Conservation (phyloP, 2,329 filamentous ascomycete genomes). For the Aspergillus arachidicola region DNA sequence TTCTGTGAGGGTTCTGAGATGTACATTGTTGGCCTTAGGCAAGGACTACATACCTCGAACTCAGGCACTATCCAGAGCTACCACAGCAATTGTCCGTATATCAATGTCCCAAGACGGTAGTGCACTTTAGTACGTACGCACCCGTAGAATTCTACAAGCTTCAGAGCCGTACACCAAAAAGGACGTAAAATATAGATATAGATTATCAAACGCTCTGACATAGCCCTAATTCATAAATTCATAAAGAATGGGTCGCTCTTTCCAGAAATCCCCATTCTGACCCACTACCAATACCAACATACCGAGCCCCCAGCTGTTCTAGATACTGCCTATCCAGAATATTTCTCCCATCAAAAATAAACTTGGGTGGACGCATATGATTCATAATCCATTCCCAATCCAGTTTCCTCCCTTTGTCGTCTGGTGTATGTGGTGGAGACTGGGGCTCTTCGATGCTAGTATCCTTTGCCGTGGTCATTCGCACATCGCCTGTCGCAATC, state of each 20-base stretch:
- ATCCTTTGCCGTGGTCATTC: neutral
- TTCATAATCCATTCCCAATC: slow-evolving; percentile 48
- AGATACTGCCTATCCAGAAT: slow-evolving; percentile 33
- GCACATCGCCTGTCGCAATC: neutral
- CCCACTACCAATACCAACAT: slow-evolving; percentile 31
- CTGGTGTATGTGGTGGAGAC: neutral
- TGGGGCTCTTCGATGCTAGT: slow-evolving; percentile 9
- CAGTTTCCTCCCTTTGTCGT: slow-evolving; percentile 16
- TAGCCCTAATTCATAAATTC: neutral
- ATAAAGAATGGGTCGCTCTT: neutral
- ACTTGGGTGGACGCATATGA: slow-evolving; percentile 47
- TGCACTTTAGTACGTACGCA: no score
- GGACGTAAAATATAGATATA: neutral
- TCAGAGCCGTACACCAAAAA: neutral
- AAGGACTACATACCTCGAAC: neutral
- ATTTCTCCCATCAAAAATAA: slow-evolving; percentile 50
- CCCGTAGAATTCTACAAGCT: neutral
- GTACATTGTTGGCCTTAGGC: neutral
- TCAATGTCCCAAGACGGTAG: no score
- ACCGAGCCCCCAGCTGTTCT: slow-evolving; percentile 33
- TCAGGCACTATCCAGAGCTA: neutral
- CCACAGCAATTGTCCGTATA: no score
- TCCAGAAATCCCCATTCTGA: neutral
- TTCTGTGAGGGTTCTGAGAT: neutral
- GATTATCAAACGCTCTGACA: neutral